Conservation (phyloP, 2,329 filamentous ascomycete species). For the Beauveria scarabaeidicola region DNA sequence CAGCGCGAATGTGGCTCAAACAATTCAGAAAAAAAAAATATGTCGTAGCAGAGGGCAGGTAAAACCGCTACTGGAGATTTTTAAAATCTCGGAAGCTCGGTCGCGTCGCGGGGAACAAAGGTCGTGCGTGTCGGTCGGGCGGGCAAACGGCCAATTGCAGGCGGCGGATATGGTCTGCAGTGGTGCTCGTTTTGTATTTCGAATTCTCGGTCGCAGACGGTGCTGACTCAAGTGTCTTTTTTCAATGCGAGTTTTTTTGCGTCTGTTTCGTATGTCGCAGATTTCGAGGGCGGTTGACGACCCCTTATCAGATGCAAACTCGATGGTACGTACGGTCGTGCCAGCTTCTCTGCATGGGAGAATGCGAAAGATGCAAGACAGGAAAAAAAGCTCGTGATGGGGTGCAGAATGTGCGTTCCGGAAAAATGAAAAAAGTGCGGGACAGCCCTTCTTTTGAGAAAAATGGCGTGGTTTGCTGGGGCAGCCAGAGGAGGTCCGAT, state of each 20-base stretch:
- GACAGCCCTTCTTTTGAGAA: constrained; percentile 7
- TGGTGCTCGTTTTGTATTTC: background rate
- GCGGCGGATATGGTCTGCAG: background rate
- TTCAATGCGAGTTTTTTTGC: background rate
- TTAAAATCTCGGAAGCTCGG: background rate
- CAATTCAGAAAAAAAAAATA: background rate
- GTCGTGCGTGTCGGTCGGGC: background rate
- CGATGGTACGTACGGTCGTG: background rate
- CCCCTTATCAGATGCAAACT: constrained; percentile 1
- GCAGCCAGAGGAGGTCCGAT: constrained; percentile 10
- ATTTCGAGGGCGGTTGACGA: background rate
- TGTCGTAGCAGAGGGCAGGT: background rate
- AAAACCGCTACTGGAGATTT: background rate
- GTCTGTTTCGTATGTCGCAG: background rate
- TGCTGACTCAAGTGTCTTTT: background rate
- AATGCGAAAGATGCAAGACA: background rate
- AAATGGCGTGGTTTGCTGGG: background rate
- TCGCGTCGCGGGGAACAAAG: background rate
- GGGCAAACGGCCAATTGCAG: constrained; percentile 4
- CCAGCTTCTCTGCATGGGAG: background rate
- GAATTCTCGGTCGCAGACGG: background rate
- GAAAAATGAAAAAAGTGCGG: constrained; percentile 8
- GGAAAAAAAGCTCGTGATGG: background rate
- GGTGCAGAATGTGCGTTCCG: constrained; percentile 3
- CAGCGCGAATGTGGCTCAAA: background rate